Percentiles rank a stretch among this genome's conserved stretches.
These are phyloP conservation scores for Magnusiomyces clavatus DNA, from an alignment of 1,139 yeast species.

Conservation along the genomic window DNA sequence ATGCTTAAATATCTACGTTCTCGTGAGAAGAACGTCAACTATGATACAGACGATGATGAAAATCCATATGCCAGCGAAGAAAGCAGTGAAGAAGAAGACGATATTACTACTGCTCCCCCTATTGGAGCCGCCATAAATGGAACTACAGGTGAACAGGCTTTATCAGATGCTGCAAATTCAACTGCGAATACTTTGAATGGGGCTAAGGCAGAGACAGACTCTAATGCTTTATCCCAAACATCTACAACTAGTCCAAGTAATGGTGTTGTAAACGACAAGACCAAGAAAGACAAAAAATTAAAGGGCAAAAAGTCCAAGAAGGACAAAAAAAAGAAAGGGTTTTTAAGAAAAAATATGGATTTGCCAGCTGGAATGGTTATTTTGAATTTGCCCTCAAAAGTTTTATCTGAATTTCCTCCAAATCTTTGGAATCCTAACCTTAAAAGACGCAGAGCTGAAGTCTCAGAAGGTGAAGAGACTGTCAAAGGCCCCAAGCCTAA, in stretches of 20 bases:
- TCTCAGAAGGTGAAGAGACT: slow-evolving; percentile 17
- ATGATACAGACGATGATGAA: slow-evolving; percentile 78
- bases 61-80: slow-evolving; percentile 75
- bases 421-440: slow-evolving; percentile 82
- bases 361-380: slow-evolving; percentile 60
- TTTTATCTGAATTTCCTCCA: slow-evolving; percentile 59
- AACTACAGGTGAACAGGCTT: too few relatives aligned
- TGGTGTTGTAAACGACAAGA: background rate
- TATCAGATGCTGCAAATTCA: too few relatives aligned
- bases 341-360: slow-evolving; percentile 12
- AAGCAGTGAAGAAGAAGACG: slow-evolving; percentile 29
- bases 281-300: slow-evolving; percentile 17
- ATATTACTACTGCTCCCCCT: slow-evolving; percentile 9
- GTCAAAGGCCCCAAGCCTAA: slow-evolving; percentile 12
- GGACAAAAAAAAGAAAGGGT: slow-evolving; percentile 22
- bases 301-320: slow-evolving; percentile 24
- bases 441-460: slow-evolving; percentile 36
- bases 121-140: background rate
- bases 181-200: too few relatives aligned
- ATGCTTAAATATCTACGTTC: slow-evolving; percentile 76
- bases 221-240: slow-evolving; percentile 6
- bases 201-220: background rate
- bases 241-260: background rate
- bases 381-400: slow-evolving; percentile 54
- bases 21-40: slow-evolving; percentile 81